Evolutionary conservation across 2,329 filamentous ascomycete genomes (phyloP).

Genomic region (Amauroascus verrucosus): DNA sequence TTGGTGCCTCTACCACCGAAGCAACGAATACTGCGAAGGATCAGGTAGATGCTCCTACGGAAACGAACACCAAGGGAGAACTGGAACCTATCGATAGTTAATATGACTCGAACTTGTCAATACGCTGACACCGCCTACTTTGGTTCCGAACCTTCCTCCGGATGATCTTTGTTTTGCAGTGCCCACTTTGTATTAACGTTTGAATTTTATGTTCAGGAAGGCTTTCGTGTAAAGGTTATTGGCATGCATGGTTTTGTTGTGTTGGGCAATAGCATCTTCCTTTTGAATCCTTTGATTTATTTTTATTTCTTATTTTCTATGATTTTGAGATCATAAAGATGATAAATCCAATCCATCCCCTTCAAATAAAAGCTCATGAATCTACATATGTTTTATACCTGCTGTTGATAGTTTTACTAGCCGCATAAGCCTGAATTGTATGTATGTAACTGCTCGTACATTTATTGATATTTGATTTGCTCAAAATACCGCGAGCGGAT

Average conservation of each 20-base stretch:
- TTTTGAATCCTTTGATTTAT: not conserved
- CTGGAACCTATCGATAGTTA: slow-evolving; percentile 21
- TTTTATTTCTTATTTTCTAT: not conserved
- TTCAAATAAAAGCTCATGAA: no score
- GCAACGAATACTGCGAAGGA: slow-evolving; percentile 29
- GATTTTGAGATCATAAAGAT: not conserved
- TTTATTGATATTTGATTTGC: no score
- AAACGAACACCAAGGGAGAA: slow-evolving; percentile 29
- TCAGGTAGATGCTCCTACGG: slow-evolving; percentile 23
- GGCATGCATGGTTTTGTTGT: not conserved
- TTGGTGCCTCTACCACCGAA: not conserved
- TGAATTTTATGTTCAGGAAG: slow-evolving; percentile 5
- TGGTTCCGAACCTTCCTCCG: not conserved
- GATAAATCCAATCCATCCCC: not conserved
- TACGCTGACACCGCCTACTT: not conserved
- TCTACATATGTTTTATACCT: not conserved
- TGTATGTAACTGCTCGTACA: no score
- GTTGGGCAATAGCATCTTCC: not conserved
- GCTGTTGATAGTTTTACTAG: no score
- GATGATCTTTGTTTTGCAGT: not conserved
- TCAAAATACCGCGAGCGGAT: no score
- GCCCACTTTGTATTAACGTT: slow-evolving; percentile 6
- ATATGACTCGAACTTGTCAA: not conserved
- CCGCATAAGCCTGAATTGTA: no score
- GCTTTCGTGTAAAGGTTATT: slow-evolving; percentile 4